A percentile compares a stretch with the other conserved stretches of the same genome.
These are phyloP conservation scores for Myxozyma monticola DNA, from an alignment of 805 yeast species.

Conservation along the genomic window DNA sequence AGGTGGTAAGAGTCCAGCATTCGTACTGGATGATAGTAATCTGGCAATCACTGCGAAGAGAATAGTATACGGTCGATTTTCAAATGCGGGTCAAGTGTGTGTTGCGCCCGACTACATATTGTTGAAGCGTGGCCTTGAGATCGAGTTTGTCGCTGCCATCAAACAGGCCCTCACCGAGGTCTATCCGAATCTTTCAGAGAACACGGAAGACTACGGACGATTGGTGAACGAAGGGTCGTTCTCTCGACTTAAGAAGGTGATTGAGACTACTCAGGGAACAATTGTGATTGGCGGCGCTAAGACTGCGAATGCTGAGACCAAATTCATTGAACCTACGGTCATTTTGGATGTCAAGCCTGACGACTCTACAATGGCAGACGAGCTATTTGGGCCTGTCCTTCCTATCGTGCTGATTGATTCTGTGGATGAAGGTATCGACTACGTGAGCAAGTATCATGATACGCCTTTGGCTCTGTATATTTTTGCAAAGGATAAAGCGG, in stretches of 20 bases:
- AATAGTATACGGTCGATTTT: slow-evolving; percentile 72
- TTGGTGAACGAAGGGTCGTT: slow-evolving; percentile 58
- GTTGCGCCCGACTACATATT: slow-evolving; percentile 79
- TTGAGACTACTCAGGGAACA: slow-evolving; percentile 40
- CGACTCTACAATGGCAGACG: slow-evolving; percentile 73
- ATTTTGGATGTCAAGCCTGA: slow-evolving; percentile 61
- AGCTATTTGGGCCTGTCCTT: slow-evolving; percentile 81
- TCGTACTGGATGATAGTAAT: slow-evolving; percentile 56
- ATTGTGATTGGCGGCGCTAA: slow-evolving; percentile 35
- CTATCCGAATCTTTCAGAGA: slow-evolving; percentile 44
- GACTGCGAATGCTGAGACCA: slow-evolving; percentile 38
- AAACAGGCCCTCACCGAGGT: slow-evolving; percentile 46
- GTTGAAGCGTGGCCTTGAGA: slow-evolving; percentile 44
- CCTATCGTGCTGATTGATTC: slow-evolving; percentile 63
- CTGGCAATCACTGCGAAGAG: slow-evolving; percentile 53
- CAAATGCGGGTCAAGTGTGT: slow-evolving; percentile 88
- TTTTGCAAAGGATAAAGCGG: slow-evolving; percentile 51
- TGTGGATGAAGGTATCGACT: slow-evolving; percentile 47
- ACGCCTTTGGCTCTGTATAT: slow-evolving; percentile 81
- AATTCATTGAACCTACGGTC: slow-evolving; percentile 72
- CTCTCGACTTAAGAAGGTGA: slow-evolving; percentile 46
- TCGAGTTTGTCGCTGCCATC: slow-evolving; percentile 49
- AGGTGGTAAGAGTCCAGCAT: slow-evolving; percentile 93
- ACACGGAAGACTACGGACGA: slow-evolving; percentile 54
- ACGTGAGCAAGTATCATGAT: slow-evolving; percentile 49